These are phyloP conservation scores for Flaveria ramosissima DNA, from an alignment of 129 eudicot species.

Conservation along the genomic window DNA sequence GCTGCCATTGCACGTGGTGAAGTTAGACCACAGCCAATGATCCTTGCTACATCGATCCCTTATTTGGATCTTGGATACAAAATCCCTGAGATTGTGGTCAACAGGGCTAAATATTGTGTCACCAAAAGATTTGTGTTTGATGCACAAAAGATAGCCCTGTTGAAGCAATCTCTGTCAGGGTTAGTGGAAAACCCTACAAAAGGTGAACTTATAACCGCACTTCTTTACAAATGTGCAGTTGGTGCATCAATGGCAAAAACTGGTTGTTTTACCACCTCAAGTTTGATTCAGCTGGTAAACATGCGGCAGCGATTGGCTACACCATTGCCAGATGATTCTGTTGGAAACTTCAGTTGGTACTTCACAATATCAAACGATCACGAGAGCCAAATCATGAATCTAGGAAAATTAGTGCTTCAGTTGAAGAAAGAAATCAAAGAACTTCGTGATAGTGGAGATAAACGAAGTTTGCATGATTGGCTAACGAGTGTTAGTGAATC, in stretches of 20 bases:
- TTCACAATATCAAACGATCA: slow-evolving; percentile 6
- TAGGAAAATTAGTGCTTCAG: slow-evolving; percentile 11
- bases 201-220: slow-evolving; percentile 21
- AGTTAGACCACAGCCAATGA: slow-evolving; percentile 6
- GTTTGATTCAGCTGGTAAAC: slow-evolving; percentile 29
- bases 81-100: slow-evolving; percentile 21
- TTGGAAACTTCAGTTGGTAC: slow-evolving; percentile 33
- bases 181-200: slow-evolving; percentile 24
- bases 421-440: slow-evolving; percentile 23
- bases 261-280: slow-evolving; percentile 9
- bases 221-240: slow-evolving; percentile 27
- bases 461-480: slow-evolving; percentile 6
- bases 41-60: slow-evolving; percentile 20
- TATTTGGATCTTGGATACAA: background rate
- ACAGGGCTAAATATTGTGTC: background rate
- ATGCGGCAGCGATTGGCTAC: slow-evolving; percentile 22
- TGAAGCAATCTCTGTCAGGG: slow-evolving; percentile 1
- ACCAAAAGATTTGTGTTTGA: slow-evolving; percentile 27
- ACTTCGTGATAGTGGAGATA: background rate
- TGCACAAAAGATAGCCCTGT: background rate
- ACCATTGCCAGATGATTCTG: slow-evolving; percentile 21
- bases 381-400: background rate
- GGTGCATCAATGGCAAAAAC: slow-evolving; percentile 17
- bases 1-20: slow-evolving; percentile 27
- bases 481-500: slow-evolving; percentile 2